These are phyloP conservation scores for Piper betle DNA, from an alignment of 164 flowering plant genomes.

Conservation along the genomic window DNA sequence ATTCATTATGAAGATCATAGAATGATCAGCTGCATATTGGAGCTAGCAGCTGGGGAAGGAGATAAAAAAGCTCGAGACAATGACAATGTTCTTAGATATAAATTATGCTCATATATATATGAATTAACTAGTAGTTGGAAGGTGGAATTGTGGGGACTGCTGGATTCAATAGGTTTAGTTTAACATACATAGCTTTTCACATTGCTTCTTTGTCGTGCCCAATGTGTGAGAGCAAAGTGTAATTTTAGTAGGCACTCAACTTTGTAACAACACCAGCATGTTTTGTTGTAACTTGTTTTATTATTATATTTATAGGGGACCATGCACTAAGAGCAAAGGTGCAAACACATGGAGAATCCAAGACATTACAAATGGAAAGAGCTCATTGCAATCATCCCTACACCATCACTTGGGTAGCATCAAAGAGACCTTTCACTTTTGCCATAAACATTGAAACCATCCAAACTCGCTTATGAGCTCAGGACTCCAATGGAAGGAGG, in stretches of 20 bases:
- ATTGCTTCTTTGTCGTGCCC: background rate
- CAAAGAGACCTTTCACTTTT: background rate
- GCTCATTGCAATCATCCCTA: background rate
- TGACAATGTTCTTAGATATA: background rate
- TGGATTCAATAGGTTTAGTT: background rate
- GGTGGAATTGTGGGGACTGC: background rate
- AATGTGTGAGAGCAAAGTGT: background rate
- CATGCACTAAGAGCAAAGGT: background rate
- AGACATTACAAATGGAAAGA: constrained; percentile 2
- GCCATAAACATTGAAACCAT: background rate
- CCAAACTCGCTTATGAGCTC: background rate
- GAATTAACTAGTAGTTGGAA: too few relatives aligned
- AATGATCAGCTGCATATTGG: background rate
- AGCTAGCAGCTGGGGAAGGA: background rate
- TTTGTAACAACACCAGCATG: background rate
- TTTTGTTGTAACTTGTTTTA: constrained; percentile 1
- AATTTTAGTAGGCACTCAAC: constrained; percentile 5
- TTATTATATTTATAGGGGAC: constrained; percentile 4
- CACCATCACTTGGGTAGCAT: background rate
- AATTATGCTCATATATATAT: too few relatives aligned
- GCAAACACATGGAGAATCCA: constrained; percentile 4
- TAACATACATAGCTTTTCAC: constrained; percentile 5
- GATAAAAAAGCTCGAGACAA: background rate
- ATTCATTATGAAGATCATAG: background rate
- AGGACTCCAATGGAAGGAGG: background rate